Conservation (phyloP, 257 asterid genomes). For the Rehmannia glutinosa region DNA sequence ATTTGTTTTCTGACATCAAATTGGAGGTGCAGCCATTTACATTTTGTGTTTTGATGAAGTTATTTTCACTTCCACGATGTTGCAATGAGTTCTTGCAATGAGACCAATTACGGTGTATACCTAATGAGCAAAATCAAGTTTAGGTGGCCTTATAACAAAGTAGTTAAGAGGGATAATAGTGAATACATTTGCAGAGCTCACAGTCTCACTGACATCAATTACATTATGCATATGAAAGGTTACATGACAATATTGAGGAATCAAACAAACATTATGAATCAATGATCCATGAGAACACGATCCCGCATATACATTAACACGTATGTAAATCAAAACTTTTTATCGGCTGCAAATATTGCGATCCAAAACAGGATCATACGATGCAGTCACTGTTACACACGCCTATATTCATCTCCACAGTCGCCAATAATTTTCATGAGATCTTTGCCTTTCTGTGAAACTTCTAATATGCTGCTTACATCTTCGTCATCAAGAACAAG, state of each 20-base stretch:
- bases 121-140: too few species aligned
- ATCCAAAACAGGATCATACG: neutral
- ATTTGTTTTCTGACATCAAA: neutral
- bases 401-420: constrained; percentile 95
- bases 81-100: too few species aligned
- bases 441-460: constrained; percentile 68
- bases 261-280: neutral
- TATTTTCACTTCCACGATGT: too few species aligned
- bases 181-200: neutral
- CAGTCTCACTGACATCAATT: neutral
- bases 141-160: neutral
- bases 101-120: too few species aligned
- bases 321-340: neutral
- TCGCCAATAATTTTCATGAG: constrained; percentile 75
- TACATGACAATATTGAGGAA: neutral
- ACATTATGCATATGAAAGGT: neutral
- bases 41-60: too few species aligned
- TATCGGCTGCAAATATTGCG: neutral
- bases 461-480: constrained; percentile 51
- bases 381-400: constrained; percentile 23
- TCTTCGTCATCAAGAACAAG: constrained; percentile 81
- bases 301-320: neutral
- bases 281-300: neutral
- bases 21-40: too few species aligned
- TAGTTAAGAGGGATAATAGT: neutral